A percentile compares a stretch with the other conserved stretches of the same genome.
These are phyloP conservation scores for Lunasporangiospora selenospora DNA, from an alignment of 192 early-diverging fungal genomes.

Conservation along the genomic window DNA sequence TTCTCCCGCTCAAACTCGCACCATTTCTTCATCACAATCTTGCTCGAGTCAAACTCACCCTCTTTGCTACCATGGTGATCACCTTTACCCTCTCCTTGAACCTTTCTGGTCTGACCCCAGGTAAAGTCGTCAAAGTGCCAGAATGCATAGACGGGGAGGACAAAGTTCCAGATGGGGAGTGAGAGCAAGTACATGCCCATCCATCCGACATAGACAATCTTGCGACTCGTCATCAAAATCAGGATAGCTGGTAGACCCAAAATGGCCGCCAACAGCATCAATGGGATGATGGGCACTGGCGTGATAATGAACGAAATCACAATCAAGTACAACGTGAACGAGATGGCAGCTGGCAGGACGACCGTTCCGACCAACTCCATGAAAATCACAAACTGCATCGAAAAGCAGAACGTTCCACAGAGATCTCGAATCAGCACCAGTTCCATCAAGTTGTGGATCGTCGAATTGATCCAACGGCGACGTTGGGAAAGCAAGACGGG, in stretches of 20 bases:
- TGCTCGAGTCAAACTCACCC: conserved; percentile 77
- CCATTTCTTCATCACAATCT: conserved; percentile 83
- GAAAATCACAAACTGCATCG: conserved; percentile 96
- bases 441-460: conserved; percentile 89
- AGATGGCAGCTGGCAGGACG: conserved; percentile 90
- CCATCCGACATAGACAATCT: conserved; percentile 82
- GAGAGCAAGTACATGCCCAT: conserved; percentile 81
- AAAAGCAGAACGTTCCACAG: conserved; percentile 91
- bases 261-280: conserved; percentile 72
- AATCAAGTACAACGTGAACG: conserved; percentile 86
- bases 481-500: conserved; percentile 83
- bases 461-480: conserved; percentile 97
- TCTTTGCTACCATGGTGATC: conserved; percentile 68
- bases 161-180: conserved; percentile 83
- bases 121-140: conserved; percentile 93
- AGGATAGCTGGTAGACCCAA: conserved; percentile 80
- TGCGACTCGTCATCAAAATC: conserved; percentile 83
- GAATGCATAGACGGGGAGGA: conserved; percentile 78
- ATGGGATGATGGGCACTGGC: conserved; percentile 63
- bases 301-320: conserved; percentile 63
- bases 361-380: conserved; percentile 95
- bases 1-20: conserved; percentile 75
- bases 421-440: conserved; percentile 82
- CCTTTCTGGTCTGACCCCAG: conserved; percentile 83
- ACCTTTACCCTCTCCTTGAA: conserved; percentile 66